phyloP scores from a whole-genome alignment of 495 filamentous ascomycete genomes.

The Penicillium malachiteum region DNA sequence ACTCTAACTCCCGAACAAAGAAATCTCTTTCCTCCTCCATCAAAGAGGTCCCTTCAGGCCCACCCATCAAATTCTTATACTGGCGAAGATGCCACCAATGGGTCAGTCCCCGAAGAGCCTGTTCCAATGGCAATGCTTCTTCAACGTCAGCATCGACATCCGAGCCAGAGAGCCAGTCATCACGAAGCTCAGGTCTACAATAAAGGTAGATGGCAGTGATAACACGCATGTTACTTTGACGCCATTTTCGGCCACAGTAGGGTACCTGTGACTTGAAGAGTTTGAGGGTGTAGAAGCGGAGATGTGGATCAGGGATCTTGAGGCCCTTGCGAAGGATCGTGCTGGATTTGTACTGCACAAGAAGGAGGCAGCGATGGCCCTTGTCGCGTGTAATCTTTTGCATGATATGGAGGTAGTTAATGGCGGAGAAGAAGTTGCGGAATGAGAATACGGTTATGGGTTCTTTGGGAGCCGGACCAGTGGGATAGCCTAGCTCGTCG shows the following conservation, averaged over 20 bases:
- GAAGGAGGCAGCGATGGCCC: constrained; percentile 86
- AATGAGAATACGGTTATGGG: constrained; percentile 89
- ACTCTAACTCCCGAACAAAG: constrained; percentile 85
- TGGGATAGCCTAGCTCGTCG: constrained; percentile 82
- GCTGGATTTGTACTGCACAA: constrained; percentile 92
- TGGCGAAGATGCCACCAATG: constrained; percentile 87
- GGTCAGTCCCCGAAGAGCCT: constrained; percentile 80
- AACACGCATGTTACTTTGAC: constrained; percentile 96
- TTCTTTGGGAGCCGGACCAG: constrained; percentile 59
- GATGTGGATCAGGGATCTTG: constrained; percentile 81
- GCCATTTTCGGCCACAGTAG: constrained; percentile 97
- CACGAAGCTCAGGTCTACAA: constrained; percentile 85
- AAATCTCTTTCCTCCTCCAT: constrained; percentile 83
- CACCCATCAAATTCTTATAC: constrained; percentile 80
- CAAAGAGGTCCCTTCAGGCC: constrained; percentile 53
- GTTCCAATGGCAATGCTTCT: constrained; percentile 85
- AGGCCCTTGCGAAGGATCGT: constrained; percentile 85
- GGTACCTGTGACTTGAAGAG: constrained; percentile 98
- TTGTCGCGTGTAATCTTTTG: constrained; percentile 96
- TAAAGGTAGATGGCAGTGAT: constrained; percentile 96
- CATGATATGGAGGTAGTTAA: constrained; percentile 92
- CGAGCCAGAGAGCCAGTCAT: constrained; percentile 91
- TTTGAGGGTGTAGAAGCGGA: constrained; percentile 93
- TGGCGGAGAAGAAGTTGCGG: constrained; percentile 89
- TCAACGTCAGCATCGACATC: constrained; percentile 93